Evolutionary conservation across 2,329 filamentous ascomycete genomes (phyloP).

Genomic region (Aspergillus pseudotamarii): DNA sequence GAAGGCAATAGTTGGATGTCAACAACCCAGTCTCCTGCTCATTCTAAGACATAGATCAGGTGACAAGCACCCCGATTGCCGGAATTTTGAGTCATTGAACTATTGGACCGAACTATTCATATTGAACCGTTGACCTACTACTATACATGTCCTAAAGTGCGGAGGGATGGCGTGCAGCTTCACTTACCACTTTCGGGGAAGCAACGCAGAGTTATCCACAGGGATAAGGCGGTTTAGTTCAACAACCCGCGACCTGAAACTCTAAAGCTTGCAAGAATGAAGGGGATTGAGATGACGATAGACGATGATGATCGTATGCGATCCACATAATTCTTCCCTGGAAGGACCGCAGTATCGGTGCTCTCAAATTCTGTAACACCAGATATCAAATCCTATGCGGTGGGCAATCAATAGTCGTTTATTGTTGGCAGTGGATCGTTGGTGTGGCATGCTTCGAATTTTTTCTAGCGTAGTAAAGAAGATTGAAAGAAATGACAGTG

Average conservation of each 20-base stretch:
- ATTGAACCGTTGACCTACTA: constrained; percentile 1
- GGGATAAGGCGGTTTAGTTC: constrained; percentile 12
- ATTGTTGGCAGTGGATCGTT: constrained; percentile 9
- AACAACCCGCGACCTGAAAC: neutral
- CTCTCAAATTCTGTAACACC: constrained; percentile 19
- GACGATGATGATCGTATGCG: constrained; percentile 17
- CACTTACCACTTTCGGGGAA: neutral
- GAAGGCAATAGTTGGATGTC: neutral
- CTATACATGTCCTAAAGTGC: neutral
- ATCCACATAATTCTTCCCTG: constrained; percentile 31
- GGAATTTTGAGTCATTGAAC: constrained; percentile 5
- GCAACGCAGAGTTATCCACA: constrained; percentile 13
- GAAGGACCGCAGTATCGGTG: constrained; percentile 30
- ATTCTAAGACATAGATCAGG: constrained; percentile 11
- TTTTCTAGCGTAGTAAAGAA: constrained; percentile 5
- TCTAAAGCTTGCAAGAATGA: constrained; percentile 6
- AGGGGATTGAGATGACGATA: constrained; percentile 22
- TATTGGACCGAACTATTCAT: constrained; percentile 8
- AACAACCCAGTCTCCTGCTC: neutral
- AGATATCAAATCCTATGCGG: neutral
- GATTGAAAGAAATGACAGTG: constrained; percentile 7
- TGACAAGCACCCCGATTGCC: constrained; percentile 14
- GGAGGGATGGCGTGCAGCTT: constrained; percentile 10
- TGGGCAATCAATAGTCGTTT: constrained; percentile 11
- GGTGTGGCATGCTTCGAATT: constrained; percentile 16